Evolutionary conservation across 1,139 yeast species (phyloP).

Genomic region (Zygosaccharomyces pseudobailii): DNA sequence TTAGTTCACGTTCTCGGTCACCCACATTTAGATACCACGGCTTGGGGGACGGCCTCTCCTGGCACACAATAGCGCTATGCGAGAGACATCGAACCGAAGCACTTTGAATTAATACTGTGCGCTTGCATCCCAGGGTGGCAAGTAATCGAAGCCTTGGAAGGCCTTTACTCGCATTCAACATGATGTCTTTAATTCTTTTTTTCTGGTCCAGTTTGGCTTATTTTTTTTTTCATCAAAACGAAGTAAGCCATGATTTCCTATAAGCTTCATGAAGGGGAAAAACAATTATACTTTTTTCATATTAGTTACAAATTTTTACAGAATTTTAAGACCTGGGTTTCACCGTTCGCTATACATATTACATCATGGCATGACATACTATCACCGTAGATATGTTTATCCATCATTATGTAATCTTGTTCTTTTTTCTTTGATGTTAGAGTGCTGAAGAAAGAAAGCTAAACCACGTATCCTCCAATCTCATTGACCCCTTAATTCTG

Average conservation of each 20-base stretch:
- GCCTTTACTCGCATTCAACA: neutral
- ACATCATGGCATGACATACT: neutral
- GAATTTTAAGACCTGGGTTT: neutral
- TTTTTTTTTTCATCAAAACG: no score
- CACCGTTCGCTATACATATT: neutral
- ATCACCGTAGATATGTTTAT: neutral
- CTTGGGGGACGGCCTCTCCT: neutral
- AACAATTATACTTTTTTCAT: neutral
- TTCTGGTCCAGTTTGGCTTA: no score
- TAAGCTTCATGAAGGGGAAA: neutral
- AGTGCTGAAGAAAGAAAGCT: neutral
- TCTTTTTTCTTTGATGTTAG: no score
- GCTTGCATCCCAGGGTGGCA: neutral
- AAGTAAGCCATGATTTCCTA: no score
- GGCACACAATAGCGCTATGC: neutral
- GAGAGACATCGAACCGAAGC: neutral
- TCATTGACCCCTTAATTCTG: conserved; percentile 34
- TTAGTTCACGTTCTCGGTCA: conserved; percentile 13
- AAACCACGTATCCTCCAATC: neutral
- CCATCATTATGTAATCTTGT: neutral
- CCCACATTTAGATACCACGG: conserved; percentile 32
- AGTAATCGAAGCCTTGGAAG: neutral
- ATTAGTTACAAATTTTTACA: neutral
- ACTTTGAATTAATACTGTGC: neutral
- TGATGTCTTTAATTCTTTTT: neutral